Percentiles rank a stretch among this genome's conserved stretches.
These are phyloP conservation scores for Microthlaspi erraticum DNA, from an alignment of 345 rosid species.

Conservation along the genomic window DNA sequence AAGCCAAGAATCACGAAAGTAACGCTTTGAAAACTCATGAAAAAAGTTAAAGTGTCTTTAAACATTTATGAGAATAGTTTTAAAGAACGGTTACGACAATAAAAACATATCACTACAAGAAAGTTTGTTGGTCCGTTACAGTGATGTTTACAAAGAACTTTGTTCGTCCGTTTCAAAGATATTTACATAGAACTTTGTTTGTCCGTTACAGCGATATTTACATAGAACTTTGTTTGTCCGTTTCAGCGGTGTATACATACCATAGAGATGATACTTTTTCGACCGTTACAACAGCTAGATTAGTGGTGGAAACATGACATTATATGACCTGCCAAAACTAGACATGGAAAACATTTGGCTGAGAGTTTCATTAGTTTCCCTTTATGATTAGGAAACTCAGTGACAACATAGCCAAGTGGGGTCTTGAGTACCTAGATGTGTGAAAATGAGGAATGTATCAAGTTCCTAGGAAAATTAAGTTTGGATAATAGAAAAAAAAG, in stretches of 20 bases:
- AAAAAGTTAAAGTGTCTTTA: neutral
- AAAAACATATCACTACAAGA: neutral
- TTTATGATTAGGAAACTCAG: conserved; percentile 9
- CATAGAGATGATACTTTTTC: neutral
- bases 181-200: too few species aligned
- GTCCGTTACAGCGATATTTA: too few species aligned
- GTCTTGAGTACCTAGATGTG: conserved; percentile 34
- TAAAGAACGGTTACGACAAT: neutral
- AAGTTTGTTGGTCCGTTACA: too few species aligned
- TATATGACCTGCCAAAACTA: conserved; percentile 33
- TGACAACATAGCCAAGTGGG: conserved; percentile 26
- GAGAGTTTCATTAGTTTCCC: conserved; percentile 3
- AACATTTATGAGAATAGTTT: neutral
- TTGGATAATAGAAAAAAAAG: conserved; percentile 11
- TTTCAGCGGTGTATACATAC: neutral
- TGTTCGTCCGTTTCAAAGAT: too few species aligned
- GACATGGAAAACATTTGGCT: conserved; percentile 1
- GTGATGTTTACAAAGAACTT: too few species aligned
- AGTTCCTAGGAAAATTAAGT: conserved; percentile 40
- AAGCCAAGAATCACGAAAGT: neutral
- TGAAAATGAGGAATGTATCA: conserved; percentile 37
- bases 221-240: neutral
- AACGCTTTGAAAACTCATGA: neutral
- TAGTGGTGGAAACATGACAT: conserved; percentile 8
- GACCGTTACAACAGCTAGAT: conserved; percentile 20